These are phyloP conservation scores for Chalciporus pseudorubinellus DNA, from an alignment of 768 basidiomycete genomes.

Conservation along the genomic window DNA sequence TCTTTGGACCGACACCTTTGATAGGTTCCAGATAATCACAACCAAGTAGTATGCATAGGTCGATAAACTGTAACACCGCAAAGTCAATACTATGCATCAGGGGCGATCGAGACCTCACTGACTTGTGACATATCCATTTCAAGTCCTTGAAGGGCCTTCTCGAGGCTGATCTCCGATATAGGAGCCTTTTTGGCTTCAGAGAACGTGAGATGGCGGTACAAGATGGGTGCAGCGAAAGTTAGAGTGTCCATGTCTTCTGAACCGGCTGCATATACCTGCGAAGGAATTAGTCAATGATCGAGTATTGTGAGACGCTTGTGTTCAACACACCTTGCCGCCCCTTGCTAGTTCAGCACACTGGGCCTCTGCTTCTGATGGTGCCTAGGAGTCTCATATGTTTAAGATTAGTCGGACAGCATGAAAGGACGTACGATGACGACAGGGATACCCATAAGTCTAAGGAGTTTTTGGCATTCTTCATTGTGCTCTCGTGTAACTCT, in stretches of 20 bases:
- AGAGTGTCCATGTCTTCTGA: constrained; percentile 99
- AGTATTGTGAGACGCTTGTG: neutral
- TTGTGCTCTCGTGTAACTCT: constrained; percentile 96
- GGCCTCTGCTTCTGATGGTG: constrained; percentile 97
- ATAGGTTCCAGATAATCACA: constrained; percentile 99
- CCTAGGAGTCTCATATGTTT: constrained; percentile 45
- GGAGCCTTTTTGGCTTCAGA: constrained; percentile 97
- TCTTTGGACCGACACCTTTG: constrained; percentile 94
- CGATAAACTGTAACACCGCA: constrained; percentile 69
- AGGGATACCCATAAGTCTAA: constrained; percentile 95
- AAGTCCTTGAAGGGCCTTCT: constrained; percentile 81
- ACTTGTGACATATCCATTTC: constrained; percentile 92
- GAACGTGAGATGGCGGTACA: constrained; percentile 95
- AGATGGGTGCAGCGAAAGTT: constrained; percentile 88
- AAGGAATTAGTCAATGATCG: neutral
- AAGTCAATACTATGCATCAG: neutral
- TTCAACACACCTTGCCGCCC: constrained; percentile 73
- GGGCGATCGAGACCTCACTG: neutral
- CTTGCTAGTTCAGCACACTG: constrained; percentile 98
- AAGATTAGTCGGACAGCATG: neutral
- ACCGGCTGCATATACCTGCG: constrained; percentile 91
- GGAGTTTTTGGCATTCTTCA: constrained; percentile 85
- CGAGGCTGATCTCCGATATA: constrained; percentile 86
- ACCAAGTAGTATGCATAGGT: constrained; percentile 92
- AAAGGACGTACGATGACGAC: constrained; percentile 72